phyloP scores from a whole-genome alignment of 108 stramenopile species.

The Cyclotella kingstonii region DNA sequence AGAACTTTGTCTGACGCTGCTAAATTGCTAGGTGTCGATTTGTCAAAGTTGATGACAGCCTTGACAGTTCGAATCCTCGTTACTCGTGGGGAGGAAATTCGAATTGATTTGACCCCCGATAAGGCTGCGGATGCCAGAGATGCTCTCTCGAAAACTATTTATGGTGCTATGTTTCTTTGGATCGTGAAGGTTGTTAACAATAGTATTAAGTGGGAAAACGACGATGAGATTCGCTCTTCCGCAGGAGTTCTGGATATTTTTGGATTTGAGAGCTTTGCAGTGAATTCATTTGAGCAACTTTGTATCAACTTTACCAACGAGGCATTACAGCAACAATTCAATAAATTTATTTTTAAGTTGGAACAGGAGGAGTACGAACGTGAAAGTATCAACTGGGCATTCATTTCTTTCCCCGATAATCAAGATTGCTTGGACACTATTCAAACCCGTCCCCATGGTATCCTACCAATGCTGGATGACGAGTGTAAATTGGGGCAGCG shows the following conservation, averaged over 20 bases:
- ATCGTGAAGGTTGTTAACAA: conserved; percentile 87
- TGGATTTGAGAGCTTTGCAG: conserved; percentile 98
- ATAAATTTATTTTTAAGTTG: conserved; percentile 98
- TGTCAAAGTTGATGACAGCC: conserved; percentile 64
- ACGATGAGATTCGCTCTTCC: conserved; percentile 67
- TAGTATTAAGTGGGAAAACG: conserved; percentile 83
- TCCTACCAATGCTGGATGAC: conserved; percentile 92
- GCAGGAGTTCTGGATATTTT: conserved; percentile 99
- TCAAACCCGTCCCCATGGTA: conserved; percentile 87
- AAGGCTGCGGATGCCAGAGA: conserved; percentile 89
- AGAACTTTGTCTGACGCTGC: conserved; percentile 69
- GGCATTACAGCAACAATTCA: conserved; percentile 99
- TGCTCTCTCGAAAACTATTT: conserved; percentile 93
- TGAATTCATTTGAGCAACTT: conserved; percentile 97
- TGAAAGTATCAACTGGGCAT: conserved; percentile 86
- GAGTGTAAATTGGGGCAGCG: conserved; percentile 82
- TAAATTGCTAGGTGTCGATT: conserved; percentile 76
- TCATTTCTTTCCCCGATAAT: conserved; percentile 96
- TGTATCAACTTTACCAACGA: conserved; percentile 99
- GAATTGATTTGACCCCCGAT: conserved; percentile 67
- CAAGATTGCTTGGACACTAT: conserved; percentile 97
- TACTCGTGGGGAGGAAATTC: conserved; percentile 82
- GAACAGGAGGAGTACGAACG: conserved; percentile 97
- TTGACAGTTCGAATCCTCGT: conserved; percentile 82
- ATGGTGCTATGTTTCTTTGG: conserved; percentile 89